Base-by-base conservation (phyloP, 1,284 basidiomycete species). In the Malassezia yamatoensis region DNA sequence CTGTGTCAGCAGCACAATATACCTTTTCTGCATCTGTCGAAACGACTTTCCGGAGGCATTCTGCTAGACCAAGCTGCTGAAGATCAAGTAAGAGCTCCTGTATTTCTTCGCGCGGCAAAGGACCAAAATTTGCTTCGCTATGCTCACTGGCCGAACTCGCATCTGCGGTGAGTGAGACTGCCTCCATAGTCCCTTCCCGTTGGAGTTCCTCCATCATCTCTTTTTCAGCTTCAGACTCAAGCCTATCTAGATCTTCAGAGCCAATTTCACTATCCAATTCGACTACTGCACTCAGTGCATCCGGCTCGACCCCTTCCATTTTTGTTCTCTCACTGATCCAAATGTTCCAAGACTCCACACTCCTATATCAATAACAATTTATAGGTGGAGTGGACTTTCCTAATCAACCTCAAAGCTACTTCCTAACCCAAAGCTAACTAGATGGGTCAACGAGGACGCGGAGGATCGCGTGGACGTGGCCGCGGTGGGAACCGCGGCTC, bases 221-320 rank as follows among this genome's bases (percentile, higher is more conserved):
- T 38, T 49, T 51, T 34, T 72, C 67, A 7, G 70, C 71, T 20
- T 59, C 54, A 10, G 65, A 67, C 55, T 74, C 71, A 24, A 74
- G 56, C 1, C 60, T 55, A 5, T 68, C 67, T 13, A 74, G 62
- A 42, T 66, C 67, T 34, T 71, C 68, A 5, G 68, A 70, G 49
- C 72, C 64, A 38, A 67, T 54, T 18, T 70, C 69, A 9, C 62
- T 53, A 16, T 61, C 49, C 18, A 53, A 24, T 18, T 21, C 42
- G 18, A 42, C 29, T 21, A 60, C 36, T 37, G 32, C 12, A 34
- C 21, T 24, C 32, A 55, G 50, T 16, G 39, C 42, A 4, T 35
- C 36, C n/a, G 34, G 15, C 13, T 44, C 53, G 21, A 18, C 16
- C 32, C 32, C 16, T 32, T 43, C 37, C 51, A 49, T 53, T 7